Evolutionary conservation across 768 basidiomycete species (phyloP).

Genomic region (Russula sp.): DNA sequence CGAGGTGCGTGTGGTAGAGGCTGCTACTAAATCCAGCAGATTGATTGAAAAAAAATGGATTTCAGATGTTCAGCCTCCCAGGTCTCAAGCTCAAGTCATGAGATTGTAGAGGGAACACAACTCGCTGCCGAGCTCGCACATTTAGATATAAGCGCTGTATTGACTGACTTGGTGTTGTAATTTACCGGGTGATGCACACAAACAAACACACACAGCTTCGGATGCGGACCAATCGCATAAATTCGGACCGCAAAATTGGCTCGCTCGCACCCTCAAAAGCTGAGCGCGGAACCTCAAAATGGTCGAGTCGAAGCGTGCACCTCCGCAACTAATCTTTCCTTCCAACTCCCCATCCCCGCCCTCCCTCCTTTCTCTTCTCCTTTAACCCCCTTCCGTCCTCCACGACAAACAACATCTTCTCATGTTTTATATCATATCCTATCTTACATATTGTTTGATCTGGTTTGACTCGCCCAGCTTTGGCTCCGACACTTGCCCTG

Average conservation of each 20-base stretch:
- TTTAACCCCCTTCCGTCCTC: neutral
- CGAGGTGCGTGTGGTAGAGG: slow-evolving; percentile 38
- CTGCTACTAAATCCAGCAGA: neutral
- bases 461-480: neutral
- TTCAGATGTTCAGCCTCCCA: slow-evolving; percentile 49
- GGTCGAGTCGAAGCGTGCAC: too few relatives aligned
- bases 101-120: neutral
- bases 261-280: slow-evolving; percentile 7
- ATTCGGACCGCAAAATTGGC: slow-evolving; percentile 21
- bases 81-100: slow-evolving; percentile 29
- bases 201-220: too few relatives aligned
- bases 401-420: neutral
- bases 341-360: neutral
- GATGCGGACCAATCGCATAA: slow-evolving; percentile 17
- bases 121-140: too few relatives aligned
- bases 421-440: neutral
- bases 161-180: slow-evolving; percentile 1
- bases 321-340: neutral
- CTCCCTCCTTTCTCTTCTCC: neutral
- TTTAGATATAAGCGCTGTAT: neutral
- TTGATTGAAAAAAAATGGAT: neutral
- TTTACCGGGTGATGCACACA: too few relatives aligned
- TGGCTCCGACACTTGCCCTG: neutral
- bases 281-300: too few relatives aligned
- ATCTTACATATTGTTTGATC: neutral